These are phyloP conservation scores for Candida succiphila DNA, from an alignment of 805 yeast genomes.

Conservation along the genomic window DNA sequence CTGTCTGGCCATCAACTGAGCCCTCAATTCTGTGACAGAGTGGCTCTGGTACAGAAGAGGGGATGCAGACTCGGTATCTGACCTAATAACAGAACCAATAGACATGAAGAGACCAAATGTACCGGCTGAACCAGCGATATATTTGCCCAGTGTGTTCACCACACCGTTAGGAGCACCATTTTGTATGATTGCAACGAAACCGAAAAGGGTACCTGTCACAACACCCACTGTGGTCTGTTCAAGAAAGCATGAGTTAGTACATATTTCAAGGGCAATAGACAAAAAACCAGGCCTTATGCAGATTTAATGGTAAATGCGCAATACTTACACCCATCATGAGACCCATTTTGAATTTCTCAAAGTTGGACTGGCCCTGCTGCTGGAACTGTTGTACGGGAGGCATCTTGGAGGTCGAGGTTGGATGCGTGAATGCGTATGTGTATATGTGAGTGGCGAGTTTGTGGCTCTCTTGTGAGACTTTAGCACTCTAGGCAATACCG, in stretches of 20 bases:
- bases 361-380: constrained; percentile 66
- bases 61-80: constrained; percentile 34
- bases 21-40: constrained; percentile 26
- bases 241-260: constrained; percentile 1
- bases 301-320: no score
- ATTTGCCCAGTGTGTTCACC: constrained; percentile 93
- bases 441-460: no score
- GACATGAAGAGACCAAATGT: constrained; percentile 96
- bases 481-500: no score
- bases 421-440: not conserved
- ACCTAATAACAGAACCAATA: constrained; percentile 85
- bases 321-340: constrained; percentile 78
- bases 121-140: constrained; percentile 92
- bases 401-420: constrained; percentile 19
- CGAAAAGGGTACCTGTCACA: constrained; percentile 90
- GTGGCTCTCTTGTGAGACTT: no score
- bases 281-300: no score
- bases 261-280: not conserved
- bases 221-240: constrained; percentile 52
- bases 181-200: constrained; percentile 82
- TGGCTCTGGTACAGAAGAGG: constrained; percentile 14
- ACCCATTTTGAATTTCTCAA: constrained; percentile 96
- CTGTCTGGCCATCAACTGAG: constrained; percentile 32
- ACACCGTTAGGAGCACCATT: constrained; percentile 98
- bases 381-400: constrained; percentile 52